These are phyloP conservation scores for Ophiosphaerella herpotricha DNA, from an alignment of 2,329 filamentous ascomycete genomes.

Conservation along the genomic window DNA sequence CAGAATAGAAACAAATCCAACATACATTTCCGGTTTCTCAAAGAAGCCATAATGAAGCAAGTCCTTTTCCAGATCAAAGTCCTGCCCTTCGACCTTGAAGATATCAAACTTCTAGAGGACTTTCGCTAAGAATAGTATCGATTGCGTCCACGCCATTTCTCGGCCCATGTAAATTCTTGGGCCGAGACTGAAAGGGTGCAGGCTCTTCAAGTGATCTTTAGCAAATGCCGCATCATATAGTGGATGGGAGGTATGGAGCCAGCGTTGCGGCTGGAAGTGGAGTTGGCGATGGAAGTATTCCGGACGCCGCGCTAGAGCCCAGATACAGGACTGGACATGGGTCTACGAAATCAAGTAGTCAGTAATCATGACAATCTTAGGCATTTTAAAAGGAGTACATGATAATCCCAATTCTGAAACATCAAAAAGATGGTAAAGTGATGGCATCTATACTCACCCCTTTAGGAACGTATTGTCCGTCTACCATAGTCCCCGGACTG, in stretches of 20 bases:
- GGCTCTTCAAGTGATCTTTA: not conserved
- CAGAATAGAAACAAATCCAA: not conserved
- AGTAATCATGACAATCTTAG: too few species aligned
- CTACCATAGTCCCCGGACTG: constrained; percentile 1
- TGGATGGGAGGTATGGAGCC: not conserved
- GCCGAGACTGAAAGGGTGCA: not conserved
- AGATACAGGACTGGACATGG: constrained; percentile 1
- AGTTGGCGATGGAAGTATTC: not conserved
- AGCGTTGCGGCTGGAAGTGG: not conserved
- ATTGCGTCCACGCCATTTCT: not conserved
- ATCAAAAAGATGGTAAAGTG: too few species aligned
- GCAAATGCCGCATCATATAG: not conserved
- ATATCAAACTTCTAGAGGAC: not conserved
- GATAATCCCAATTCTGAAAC: too few species aligned
- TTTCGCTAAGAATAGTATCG: not conserved
- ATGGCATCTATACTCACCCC: not conserved
- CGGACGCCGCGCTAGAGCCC: not conserved
- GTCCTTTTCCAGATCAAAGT: not conserved
- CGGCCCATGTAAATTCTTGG: not conserved
- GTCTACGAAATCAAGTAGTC: too few species aligned
- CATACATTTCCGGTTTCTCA: not conserved
- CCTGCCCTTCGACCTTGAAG: not conserved
- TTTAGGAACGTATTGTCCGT: constrained; percentile 1
- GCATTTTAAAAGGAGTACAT: too few species aligned
- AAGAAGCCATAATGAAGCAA: not conserved